These are phyloP conservation scores for Pezicula radicicola DNA, from an alignment of 2,329 filamentous ascomycete genomes.

Conservation along the genomic window DNA sequence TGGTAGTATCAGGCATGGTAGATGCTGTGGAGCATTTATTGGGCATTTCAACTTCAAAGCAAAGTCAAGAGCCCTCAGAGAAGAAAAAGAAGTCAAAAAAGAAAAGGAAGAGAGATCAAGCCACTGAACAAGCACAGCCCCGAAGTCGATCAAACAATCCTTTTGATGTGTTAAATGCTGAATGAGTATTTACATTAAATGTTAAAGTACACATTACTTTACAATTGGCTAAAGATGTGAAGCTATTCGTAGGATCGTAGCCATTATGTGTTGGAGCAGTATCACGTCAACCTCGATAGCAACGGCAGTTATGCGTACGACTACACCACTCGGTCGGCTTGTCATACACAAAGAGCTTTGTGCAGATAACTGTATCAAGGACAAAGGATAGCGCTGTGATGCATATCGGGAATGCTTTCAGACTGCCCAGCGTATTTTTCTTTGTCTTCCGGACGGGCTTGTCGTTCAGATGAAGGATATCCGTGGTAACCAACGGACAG, in stretches of 20 bases:
- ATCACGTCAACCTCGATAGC: no score
- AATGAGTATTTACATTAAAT: constrained; percentile 5
- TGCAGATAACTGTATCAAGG: no score
- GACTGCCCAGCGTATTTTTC: no score
- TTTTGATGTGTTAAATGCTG: constrained; percentile 17
- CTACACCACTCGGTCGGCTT: no score
- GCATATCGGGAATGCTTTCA: no score
- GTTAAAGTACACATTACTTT: background rate
- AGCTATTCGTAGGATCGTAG: background rate
- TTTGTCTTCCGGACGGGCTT: no score
- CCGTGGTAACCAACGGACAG: no score
- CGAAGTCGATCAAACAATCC: constrained; percentile 14
- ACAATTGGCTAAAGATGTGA: background rate
- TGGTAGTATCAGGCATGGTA: constrained; percentile 6
- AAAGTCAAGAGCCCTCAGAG: background rate
- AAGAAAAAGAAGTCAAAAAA: constrained; percentile 17
- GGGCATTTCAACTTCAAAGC: constrained; percentile 3
- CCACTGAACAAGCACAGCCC: background rate
- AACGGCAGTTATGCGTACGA: no score
- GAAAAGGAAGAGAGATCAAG: constrained; percentile 8
- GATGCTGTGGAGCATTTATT: constrained; percentile 7
- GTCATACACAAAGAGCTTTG: no score
- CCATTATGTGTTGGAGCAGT: no score
- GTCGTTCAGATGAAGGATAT: no score
- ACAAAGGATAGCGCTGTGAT: no score